phyloP scores from a whole-genome alignment of 192 early-diverging fungal species.

The Backusella circina region DNA sequence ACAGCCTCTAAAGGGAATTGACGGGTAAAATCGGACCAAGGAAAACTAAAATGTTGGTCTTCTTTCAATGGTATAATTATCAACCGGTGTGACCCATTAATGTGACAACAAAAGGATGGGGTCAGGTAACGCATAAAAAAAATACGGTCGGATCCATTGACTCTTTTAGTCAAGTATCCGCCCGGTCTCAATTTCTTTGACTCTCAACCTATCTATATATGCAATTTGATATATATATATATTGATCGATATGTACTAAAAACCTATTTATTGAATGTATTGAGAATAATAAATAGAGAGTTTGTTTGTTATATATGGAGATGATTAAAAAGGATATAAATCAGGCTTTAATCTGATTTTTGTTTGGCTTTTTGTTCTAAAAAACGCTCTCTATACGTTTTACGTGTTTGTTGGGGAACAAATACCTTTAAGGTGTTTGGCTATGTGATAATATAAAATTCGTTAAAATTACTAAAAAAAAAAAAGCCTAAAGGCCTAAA shows the following conservation, averaged over 20 bases:
- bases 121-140: background rate
- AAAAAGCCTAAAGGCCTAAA: background rate
- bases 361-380: background rate
- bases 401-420: constrained; percentile 1
- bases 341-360: background rate
- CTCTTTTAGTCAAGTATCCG: background rate
- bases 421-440: background rate
- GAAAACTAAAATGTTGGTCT: constrained; percentile 2
- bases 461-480: background rate
- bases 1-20: constrained; percentile 11
- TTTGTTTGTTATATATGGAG: background rate
- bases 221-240: background rate
- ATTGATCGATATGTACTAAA: background rate
- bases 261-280: background rate
- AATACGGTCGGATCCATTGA: background rate
- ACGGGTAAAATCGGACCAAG: constrained; percentile 13
- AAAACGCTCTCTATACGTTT: constrained; percentile 9
- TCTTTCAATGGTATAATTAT: constrained; percentile 1
- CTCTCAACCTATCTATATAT: background rate
- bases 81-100: background rate
- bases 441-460: background rate
- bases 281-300: background rate
- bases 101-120: background rate
- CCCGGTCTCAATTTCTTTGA: background rate
- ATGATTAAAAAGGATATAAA: background rate